phyloP scores from a whole-genome alignment of 306 rosid species.

The Begonia masoniana region DNA sequence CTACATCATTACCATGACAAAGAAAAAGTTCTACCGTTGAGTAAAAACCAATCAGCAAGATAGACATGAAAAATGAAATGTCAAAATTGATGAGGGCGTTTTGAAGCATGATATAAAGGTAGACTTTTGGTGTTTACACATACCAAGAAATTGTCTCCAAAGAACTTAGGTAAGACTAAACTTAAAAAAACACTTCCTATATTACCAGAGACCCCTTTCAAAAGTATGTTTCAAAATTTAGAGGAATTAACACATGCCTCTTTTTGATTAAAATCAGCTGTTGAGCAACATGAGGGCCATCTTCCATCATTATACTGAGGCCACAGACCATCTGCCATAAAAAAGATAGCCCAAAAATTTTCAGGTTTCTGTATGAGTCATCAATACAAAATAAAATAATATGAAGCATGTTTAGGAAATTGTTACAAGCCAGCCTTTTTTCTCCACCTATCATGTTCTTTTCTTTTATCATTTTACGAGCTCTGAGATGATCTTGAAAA shows the following conservation, averaged over 20 bases:
- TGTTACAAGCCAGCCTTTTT: constrained; percentile 4
- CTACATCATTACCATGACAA: too few species aligned
- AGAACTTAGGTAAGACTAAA: too few species aligned
- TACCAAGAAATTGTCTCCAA: too few species aligned
- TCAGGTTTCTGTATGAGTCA: not conserved
- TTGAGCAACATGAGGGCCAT: constrained; percentile 86
- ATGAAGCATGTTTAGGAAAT: not conserved
- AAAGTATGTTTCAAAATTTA: not conserved
- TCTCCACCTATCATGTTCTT: not conserved
- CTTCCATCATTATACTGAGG: constrained; percentile 92
- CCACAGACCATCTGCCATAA: constrained; percentile 82
- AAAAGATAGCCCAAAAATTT: constrained; percentile 4
- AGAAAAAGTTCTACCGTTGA: too few species aligned
- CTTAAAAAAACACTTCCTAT: too few species aligned
- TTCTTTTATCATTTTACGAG: not conserved
- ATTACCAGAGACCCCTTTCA: too few species aligned
- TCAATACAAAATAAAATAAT: not conserved
- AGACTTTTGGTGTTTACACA: too few species aligned
- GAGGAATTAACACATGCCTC: constrained; percentile 32
- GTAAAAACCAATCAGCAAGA: too few species aligned
- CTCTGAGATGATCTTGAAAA: too few species aligned
- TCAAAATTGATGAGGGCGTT: too few species aligned
- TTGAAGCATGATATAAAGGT: too few species aligned
- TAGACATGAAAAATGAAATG: too few species aligned
- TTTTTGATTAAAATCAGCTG: constrained; percentile 44